Evolutionary conservation across 1,284 basidiomycete species (phyloP), one percentile per base, ranked within the genome.

Genomic region (Retiboletus fuscus): DNA sequence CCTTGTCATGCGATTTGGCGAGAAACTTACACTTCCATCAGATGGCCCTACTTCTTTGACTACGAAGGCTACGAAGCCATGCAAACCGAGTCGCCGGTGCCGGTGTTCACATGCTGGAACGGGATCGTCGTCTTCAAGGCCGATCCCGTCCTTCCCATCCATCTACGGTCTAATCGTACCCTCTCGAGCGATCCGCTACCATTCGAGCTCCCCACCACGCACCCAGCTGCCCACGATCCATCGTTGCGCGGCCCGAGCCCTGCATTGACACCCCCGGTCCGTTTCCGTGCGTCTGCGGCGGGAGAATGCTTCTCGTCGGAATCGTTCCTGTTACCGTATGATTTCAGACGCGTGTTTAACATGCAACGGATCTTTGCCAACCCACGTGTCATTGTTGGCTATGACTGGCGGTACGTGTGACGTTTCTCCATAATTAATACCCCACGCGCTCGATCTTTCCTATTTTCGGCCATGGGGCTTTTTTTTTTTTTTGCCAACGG

Each of bases 101-200:
- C 85, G 15, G 88, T 89, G 8, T 86, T 87, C 64, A 77, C 86
- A 1, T 91, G 89, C 80, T 90, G 90, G 90, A 91, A 91, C 77
- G 90, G 90, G 39, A 87, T 88, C 68, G 84, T 86, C 57, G 86
- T 84, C 1, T 87, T 90, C 75, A 74, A 79, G 26, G 84, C 88
- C 0, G 85, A 84, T 61, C 86, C 87, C 43, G 78, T 88, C 69
- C 78, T 87, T 49, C 84, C 83, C 7, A 73, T 83, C 26, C 71
- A 78, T 51, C 75, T 80, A 13, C 81, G 83, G 69, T 71, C 71
- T 3, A 80, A 82, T 49, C 72, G 71, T n/a, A 81, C 80, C 11
- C 79, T 84, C 39, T 83, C 81, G 0, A 74, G 67, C 2, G 64
- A 77, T 5, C 80, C 76, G 13, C 44, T 79, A 0, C 78, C 75